phyloP scores from a whole-genome alignment of 75 land plant genomes.

The Azolla pinnata region DNA sequence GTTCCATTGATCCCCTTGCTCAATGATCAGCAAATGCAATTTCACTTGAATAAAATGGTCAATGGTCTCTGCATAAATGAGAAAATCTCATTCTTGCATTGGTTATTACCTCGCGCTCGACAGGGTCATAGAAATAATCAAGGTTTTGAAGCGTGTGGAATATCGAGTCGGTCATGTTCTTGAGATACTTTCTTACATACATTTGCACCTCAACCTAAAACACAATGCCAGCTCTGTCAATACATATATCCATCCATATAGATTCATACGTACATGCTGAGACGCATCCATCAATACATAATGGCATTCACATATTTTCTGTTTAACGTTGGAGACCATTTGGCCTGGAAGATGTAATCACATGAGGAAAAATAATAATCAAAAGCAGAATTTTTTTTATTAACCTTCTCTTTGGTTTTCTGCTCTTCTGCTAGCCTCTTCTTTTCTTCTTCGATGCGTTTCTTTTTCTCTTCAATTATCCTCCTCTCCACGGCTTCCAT shows the following conservation, averaged over 20 bases:
- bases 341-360: too few relatives aligned
- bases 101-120: constrained; percentile 22
- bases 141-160: constrained; percentile 12
- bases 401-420: constrained; percentile 13
- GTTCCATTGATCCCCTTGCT: neutral
- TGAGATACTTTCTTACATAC: constrained; percentile 19
- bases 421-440: constrained; percentile 24
- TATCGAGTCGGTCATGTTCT: constrained; percentile 14
- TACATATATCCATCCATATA: too few relatives aligned
- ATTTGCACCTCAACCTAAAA: constrained; percentile 23
- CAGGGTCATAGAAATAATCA: constrained; percentile 36
- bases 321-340: too few relatives aligned
- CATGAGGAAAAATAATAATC: too few relatives aligned
- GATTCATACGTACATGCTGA: too few relatives aligned
- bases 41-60: neutral
- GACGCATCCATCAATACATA: too few relatives aligned
- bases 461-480: constrained; percentile 20
- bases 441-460: constrained; percentile 27
- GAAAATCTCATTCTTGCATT: neutral
- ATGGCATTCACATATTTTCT: too few relatives aligned
- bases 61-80: neutral
- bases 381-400: too few relatives aligned
- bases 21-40: neutral
- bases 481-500: constrained; percentile 29
- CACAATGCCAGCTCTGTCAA: too few relatives aligned